A percentile compares a stretch with the other conserved stretches of the same genome.
These are phyloP conservation scores for Apiospora koreana DNA, from an alignment of 2,329 filamentous ascomycete species.

Conservation along the genomic window DNA sequence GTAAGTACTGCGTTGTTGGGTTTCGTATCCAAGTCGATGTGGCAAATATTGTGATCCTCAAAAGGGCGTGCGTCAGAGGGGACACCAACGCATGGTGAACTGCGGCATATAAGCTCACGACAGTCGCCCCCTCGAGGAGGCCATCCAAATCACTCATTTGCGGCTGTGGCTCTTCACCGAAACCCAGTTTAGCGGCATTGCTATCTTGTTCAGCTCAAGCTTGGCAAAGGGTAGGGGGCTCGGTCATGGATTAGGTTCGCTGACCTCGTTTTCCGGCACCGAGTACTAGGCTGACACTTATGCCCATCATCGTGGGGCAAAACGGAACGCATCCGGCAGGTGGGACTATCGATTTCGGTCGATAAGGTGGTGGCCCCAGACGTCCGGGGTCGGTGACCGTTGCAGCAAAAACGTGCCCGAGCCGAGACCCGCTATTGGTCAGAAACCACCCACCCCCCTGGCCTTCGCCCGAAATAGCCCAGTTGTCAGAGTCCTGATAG, in stretches of 20 bases:
- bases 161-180: not conserved
- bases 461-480: not conserved
- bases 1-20: not conserved
- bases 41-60: not conserved
- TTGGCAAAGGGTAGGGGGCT: not conserved
- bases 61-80: not conserved
- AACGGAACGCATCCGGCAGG: not conserved
- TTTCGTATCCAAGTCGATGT: not conserved
- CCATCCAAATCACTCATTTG: not conserved
- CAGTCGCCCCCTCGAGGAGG: not conserved
- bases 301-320: not conserved
- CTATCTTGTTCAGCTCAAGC: not conserved
- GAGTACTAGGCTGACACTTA: not conserved
- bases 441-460: not conserved
- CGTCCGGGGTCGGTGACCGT: not conserved
- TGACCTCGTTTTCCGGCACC: not conserved
- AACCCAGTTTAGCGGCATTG: not conserved
- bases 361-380: not conserved
- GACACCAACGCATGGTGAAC: not conserved
- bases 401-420: conserved; percentile 16
- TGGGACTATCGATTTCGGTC: not conserved
- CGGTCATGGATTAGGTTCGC: not conserved
- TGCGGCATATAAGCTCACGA: not conserved
- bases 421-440: conserved; percentile 11
- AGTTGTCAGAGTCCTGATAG: not conserved